These are phyloP conservation scores for Yarrowia sp. DNA, from an alignment of 805 yeast species.

Conservation along the genomic window DNA sequence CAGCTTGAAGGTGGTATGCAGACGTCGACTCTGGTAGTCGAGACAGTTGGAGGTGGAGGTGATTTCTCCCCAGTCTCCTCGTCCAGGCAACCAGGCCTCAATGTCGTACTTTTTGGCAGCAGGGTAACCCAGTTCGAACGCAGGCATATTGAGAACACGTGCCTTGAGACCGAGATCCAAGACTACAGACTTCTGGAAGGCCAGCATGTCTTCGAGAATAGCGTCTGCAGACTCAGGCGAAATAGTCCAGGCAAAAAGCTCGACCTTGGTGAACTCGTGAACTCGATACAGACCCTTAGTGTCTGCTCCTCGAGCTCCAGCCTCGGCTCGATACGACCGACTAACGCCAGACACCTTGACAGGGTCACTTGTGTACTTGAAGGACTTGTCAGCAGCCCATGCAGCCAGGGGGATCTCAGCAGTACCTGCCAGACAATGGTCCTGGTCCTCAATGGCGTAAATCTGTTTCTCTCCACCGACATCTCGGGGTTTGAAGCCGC, in stretches of 20 bases:
- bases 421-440: slow-evolving; percentile 83
- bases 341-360: slow-evolving; percentile 83
- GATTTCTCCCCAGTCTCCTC: slow-evolving; percentile 91
- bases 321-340: slow-evolving; percentile 91
- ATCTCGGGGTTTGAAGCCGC: slow-evolving; percentile 95
- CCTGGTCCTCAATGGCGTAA: slow-evolving; percentile 59
- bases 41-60: slow-evolving; percentile 91
- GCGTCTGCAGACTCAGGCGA: slow-evolving; percentile 40
- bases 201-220: slow-evolving; percentile 62
- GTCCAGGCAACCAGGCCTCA: slow-evolving; percentile 98
- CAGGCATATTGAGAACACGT: slow-evolving; percentile 85
- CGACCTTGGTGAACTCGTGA: slow-evolving; percentile 96
- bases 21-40: slow-evolving; percentile 86
- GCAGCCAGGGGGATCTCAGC: slow-evolving; percentile 96
- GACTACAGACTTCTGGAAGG: slow-evolving; percentile 70
- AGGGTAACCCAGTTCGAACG: slow-evolving; percentile 90
- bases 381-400: slow-evolving; percentile 60
- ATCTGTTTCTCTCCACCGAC: slow-evolving; percentile 85
- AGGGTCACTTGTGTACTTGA: slow-evolving; percentile 51
- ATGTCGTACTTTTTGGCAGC: slow-evolving; percentile 91
- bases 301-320: slow-evolving; percentile 94
- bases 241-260: slow-evolving; percentile 76
- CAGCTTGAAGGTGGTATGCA: slow-evolving; percentile 66
- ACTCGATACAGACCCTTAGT: slow-evolving; percentile 92
- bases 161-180: slow-evolving; percentile 76